Base-by-base conservation (phyloP, 768 basidiomycete genomes). In the Termitomyces heimii region DNA sequence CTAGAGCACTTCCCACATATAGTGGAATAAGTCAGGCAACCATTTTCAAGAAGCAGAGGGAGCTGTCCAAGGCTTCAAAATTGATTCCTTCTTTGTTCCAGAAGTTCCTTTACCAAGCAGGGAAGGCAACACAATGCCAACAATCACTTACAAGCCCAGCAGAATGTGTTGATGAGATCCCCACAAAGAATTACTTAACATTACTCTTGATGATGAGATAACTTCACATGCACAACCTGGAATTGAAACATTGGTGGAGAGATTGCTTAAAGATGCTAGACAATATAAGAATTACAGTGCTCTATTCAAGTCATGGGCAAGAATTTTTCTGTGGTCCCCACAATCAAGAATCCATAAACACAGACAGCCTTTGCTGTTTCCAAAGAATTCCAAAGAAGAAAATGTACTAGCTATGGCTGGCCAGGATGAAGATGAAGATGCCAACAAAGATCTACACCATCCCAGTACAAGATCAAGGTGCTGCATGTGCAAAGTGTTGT, bases 291-390 rank as follows among this genome's bases (percentile, higher is more conserved):
- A 50, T 10, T 63, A 51, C 48, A 3, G 54, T 24, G 22, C 57
- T 9, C 10, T 59, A 10, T 61, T 63, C 45, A 58, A 63, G 39
- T 31, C 61, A 5, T 63, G 8, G 35, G 42, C 10, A n/a, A 4
- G 37, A 54, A 53, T 37, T 63, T 59, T 50, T 18, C 14, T 24
- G 10, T 0, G n/a, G 45, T 26, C 32, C 55, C 60, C 6, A 4
- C 32, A 9, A 45, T 63, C n/a, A 45, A 46, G 5, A 55, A 61
- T 54, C 58, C 55, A 22, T 12, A 32, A 20, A 57, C 37, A 26
- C 2, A 18, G 3, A 46, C 54, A 39, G 34, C 34, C 13, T 12
- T 35, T 13, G n/a, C 26, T 32, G 32, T 54, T 5, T 43, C 43
- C 26, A 48, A 34, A 37, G 42, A 6, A 44, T 44, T n/a, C 0